Percentiles rank a stretch among this genome's conserved stretches.
These are phyloP conservation scores for Bassia scoparia DNA, from an alignment of 148 eudicot genomes.

Conservation along the genomic window DNA sequence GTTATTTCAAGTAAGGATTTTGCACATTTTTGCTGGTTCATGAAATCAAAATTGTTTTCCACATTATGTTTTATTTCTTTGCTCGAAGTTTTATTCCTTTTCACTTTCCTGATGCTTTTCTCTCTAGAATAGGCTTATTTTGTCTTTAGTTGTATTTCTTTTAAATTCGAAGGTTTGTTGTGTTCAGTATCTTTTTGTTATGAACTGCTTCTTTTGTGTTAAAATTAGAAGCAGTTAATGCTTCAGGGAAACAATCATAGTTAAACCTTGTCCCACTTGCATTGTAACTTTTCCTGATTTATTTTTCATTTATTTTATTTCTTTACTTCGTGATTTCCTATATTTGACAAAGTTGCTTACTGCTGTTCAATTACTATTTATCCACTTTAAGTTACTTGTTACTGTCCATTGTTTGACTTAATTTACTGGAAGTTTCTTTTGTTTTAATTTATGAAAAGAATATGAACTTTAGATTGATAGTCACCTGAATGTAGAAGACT, in stretches of 20 bases:
- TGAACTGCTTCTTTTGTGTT: too few species aligned
- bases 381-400: neutral
- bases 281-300: neutral
- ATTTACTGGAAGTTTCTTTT: neutral
- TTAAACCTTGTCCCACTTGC: neutral
- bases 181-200: too few species aligned
- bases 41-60: too few species aligned
- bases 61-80: too few species aligned
- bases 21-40: too few species aligned
- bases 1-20: too few species aligned
- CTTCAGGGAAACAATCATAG: neutral
- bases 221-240: too few species aligned
- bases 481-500: slow-evolving; percentile 20
- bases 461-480: slow-evolving; percentile 33
- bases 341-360: neutral
- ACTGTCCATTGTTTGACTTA: neutral
- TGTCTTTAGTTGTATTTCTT: too few species aligned
- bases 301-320: neutral
- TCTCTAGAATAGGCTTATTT: too few species aligned
- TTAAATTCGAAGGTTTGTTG: too few species aligned
- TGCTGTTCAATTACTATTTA: neutral
- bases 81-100: too few species aligned
- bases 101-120: too few species aligned
- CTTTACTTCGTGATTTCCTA: neutral
- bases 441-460: neutral